Conservation (phyloP, 352 stramenopile species). For the Thraustochytrium sp. region DNA sequence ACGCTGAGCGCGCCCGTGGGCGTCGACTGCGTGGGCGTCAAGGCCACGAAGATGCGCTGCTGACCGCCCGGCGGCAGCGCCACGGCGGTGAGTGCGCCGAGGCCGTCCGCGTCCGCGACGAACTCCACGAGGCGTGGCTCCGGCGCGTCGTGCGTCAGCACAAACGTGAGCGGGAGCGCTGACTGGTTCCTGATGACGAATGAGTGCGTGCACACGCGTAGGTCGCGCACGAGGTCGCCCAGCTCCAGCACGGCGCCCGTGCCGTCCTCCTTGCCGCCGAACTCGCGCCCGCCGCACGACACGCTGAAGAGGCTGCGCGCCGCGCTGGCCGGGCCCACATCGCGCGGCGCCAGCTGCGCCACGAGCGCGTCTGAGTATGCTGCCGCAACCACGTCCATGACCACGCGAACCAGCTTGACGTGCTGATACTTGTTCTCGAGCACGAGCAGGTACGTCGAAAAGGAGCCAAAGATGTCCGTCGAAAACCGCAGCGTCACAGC, state of each 20-base stretch:
- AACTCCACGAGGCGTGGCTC: not conserved
- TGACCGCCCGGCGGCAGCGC: not conserved
- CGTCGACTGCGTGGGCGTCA: not conserved
- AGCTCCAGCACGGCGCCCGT: not conserved
- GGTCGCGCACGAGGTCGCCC: not conserved
- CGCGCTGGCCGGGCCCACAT: not conserved
- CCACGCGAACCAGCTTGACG: constrained; percentile 13
- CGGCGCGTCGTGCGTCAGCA: constrained; percentile 7
- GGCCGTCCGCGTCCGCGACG: not conserved
- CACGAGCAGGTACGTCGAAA: constrained; percentile 7
- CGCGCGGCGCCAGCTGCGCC: not conserved
- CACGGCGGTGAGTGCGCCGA: not conserved
- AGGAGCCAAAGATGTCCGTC: not conserved
- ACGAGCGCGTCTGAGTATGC: not conserved
- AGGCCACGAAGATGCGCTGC: constrained; percentile 2
- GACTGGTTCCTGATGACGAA: constrained; percentile 16
- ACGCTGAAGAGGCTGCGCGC: constrained; percentile 9
- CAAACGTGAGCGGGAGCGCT: not conserved
- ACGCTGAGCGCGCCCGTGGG: not conserved
- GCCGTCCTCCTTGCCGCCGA: not conserved
- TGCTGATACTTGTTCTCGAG: not conserved
- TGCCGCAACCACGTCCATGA: not conserved
- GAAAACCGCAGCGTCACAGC: constrained; percentile 9
- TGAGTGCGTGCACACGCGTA: not conserved
- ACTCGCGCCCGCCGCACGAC: not conserved